phyloP scores from a whole-genome alignment of 2,329 filamentous ascomycete genomes.

The Phialophora verrucosa region DNA sequence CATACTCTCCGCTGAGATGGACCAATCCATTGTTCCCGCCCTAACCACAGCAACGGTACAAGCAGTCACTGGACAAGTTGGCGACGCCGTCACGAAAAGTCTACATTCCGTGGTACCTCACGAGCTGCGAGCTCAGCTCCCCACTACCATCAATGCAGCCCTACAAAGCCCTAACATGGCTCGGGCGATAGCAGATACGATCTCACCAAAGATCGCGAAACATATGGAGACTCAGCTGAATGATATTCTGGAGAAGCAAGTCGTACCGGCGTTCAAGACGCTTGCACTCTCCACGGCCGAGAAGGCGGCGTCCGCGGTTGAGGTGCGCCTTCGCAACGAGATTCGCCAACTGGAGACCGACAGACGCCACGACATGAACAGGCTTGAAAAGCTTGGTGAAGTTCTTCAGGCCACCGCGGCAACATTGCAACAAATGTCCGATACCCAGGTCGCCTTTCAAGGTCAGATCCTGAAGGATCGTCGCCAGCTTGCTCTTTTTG shows the following conservation, averaged over 20 bases:
- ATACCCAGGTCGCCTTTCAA: constrained; percentile 51
- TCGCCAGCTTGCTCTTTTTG: constrained; percentile 31
- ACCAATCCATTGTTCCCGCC: constrained; percentile 75
- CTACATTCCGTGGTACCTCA: constrained; percentile 71
- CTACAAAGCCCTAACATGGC: constrained; percentile 76
- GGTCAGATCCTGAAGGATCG: constrained; percentile 47
- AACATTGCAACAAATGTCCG: constrained; percentile 52
- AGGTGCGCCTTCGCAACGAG: constrained; percentile 63
- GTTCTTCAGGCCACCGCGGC: constrained; percentile 63
- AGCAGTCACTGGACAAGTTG: constrained; percentile 73
- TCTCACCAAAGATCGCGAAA: constrained; percentile 69
- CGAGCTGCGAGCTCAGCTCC: constrained; percentile 74
- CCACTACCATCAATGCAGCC: constrained; percentile 68
- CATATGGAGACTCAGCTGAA: constrained; percentile 74
- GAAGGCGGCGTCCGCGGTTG: constrained; percentile 70
- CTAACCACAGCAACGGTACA: constrained; percentile 71
- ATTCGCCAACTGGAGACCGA: constrained; percentile 59
- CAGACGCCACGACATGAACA: constrained; percentile 60
- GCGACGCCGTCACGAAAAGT: constrained; percentile 69
- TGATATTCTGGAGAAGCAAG: constrained; percentile 63
- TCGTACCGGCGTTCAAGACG: constrained; percentile 70
- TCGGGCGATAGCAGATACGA: constrained; percentile 72
- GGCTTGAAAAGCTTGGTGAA: constrained; percentile 64
- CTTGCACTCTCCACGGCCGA: constrained; percentile 70
- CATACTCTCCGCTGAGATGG: constrained; percentile 77